Base-by-base conservation (phyloP, 345 rosid species). In the Gossypium ekmanianum region DNA sequence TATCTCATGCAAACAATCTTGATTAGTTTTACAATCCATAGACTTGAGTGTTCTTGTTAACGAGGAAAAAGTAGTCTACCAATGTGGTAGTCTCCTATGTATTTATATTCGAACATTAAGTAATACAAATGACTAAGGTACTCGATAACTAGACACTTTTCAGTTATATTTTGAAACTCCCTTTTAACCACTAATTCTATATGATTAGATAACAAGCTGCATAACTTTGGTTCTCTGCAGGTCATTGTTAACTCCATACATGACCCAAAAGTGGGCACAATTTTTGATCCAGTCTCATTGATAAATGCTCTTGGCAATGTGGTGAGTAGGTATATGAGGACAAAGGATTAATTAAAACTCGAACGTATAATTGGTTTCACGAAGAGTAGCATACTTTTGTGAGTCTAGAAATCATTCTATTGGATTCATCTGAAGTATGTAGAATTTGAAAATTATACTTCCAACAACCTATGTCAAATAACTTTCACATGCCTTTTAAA, bases 221-320 rank as follows among this genome's bases (percentile, higher is more conserved):
- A 51, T 10, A 22, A 76, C 41, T 16, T 41, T 52, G 50, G 55
- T 41, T 43, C 41, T 73, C 59, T 78, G 82, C 93, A 94, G 98
- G 84, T 90, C 50, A 54, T 78, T 20, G 93, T 94, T 47, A 89
- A 90, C 74, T 84, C 84, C 58, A 41, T 83, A 20, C 59, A 45
- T 43, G 91, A 92, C 77, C 84, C 90, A 4, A 90, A 89, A 80
- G 88, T 83, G 24, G 93, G 97, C 9, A 24, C 85, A 62, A 78
- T 89, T 76, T 94, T 92, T 73, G 81, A 90, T 62, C 90, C 97
- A 0, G 81, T 80, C 69, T 86, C 97, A 0, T 82, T 94, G 73
- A 92, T 89, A 61, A 78, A 80, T 63, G 85, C 94, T 55, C 85
- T 94, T 16, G 91, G 87, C 3, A 22, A 81, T 76, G 72, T 89